phyloP scores from a whole-genome alignment of 257 asterid genomes.

The Vinca minor region DNA sequence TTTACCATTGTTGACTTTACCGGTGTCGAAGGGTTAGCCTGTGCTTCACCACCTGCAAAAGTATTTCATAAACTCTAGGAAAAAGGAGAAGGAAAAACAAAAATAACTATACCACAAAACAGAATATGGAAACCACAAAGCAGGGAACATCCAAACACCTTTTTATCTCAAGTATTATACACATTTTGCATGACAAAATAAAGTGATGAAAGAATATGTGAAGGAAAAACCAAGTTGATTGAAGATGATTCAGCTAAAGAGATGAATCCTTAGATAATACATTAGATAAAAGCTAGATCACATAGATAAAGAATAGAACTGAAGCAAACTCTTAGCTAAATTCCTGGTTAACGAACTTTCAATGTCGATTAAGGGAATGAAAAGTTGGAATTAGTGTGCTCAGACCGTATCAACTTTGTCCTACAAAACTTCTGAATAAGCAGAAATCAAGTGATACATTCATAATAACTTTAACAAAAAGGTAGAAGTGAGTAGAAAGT shows the following conservation, averaged over 20 bases:
- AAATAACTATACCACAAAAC: neutral
- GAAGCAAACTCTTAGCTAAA: neutral
- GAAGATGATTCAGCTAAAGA: neutral
- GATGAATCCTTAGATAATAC: neutral
- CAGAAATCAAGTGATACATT: neutral
- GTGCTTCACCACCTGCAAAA: conserved; percentile 40
- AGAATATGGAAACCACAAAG: neutral
- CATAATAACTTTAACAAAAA: neutral
- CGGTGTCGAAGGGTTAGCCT: conserved; percentile 31
- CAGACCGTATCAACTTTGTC: too few relatives aligned
- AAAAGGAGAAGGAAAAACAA: neutral
- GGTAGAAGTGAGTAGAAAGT: too few relatives aligned
- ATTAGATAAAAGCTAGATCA: neutral
- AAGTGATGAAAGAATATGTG: neutral
- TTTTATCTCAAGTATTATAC: neutral
- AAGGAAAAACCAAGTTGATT: neutral
- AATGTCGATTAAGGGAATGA: too few relatives aligned
- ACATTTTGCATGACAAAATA: neutral
- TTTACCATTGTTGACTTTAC: conserved; percentile 23
- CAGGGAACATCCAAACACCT: neutral
- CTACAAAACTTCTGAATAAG: too few relatives aligned
- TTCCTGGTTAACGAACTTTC: too few relatives aligned
- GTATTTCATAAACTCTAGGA: neutral
- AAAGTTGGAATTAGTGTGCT: too few relatives aligned
- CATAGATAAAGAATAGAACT: too few relatives aligned